Percentiles rank a stretch among this genome's conserved stretches.
phyloP scores from a whole-genome alignment of 2,329 filamentous ascomycete genomes.

The Venturia effusa region DNA sequence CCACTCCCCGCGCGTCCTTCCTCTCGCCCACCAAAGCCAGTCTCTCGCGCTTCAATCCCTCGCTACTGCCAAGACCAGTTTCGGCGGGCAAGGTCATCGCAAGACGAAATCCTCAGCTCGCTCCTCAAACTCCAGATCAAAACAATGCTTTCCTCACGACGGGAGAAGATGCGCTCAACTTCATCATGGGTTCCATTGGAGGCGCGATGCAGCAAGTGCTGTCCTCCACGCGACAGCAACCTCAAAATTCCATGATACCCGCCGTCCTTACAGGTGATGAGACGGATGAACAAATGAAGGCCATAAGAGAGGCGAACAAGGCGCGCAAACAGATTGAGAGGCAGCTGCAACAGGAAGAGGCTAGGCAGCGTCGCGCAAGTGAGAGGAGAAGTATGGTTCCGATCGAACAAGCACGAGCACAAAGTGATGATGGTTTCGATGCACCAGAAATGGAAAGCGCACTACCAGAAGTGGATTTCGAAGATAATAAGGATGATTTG shows the following conservation, averaged over 20 bases:
- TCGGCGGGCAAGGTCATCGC: background rate
- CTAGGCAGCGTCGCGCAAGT: slow-evolving; percentile 1
- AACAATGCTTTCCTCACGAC: background rate
- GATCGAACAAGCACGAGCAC: background rate
- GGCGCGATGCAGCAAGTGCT: slow-evolving; percentile 1
- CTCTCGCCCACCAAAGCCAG: slow-evolving; percentile 30
- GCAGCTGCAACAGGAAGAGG: background rate
- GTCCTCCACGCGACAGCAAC: background rate
- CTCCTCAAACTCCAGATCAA: slow-evolving; percentile 1
- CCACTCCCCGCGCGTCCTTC: slow-evolving; percentile 19
- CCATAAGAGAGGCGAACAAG: slow-evolving; percentile 3
- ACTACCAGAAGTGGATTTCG: background rate
- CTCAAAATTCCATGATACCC: background rate
- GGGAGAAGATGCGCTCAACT: slow-evolving; percentile 9
- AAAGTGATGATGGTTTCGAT: background rate
- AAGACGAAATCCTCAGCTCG: background rate
- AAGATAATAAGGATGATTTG: slow-evolving; percentile 6
- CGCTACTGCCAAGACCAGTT: slow-evolving; percentile 7
- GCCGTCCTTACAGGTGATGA: slow-evolving; percentile 5
- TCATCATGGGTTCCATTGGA: slow-evolving; percentile 7
- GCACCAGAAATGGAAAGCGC: background rate
- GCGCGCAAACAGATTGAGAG: slow-evolving; percentile 8
- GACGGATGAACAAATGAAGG: slow-evolving; percentile 9
- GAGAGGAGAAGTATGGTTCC: background rate
- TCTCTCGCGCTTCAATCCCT: slow-evolving; percentile 27